Percentiles rank a stretch among this genome's conserved stretches.
Evolutionary conservation across 2,329 filamentous ascomycete genomes (phyloP).

Genomic region (Zelopaecilomyces penicillatus): DNA sequence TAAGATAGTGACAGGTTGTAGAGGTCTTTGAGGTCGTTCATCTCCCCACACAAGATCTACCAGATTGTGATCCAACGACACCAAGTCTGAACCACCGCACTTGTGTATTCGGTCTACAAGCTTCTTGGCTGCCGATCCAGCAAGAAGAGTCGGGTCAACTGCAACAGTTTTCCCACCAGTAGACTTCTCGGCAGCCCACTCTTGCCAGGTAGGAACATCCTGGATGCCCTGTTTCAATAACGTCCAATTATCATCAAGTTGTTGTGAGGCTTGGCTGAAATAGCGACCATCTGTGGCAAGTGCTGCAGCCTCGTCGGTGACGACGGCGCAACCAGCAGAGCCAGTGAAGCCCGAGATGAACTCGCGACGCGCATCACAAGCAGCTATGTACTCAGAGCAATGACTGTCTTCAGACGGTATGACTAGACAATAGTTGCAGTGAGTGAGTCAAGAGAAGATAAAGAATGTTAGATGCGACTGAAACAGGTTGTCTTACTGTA

Average conservation of each 20-base stretch:
- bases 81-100: conserved; percentile 68
- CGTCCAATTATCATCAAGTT: conserved; percentile 86
- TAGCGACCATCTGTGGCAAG: conserved; percentile 94
- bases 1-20: conserved; percentile 66
- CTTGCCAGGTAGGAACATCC: conserved; percentile 94
- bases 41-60: conserved; percentile 85
- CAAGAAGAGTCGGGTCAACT: conserved; percentile 82
- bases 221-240: conserved; percentile 88
- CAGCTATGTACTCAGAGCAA: conserved; percentile 94
- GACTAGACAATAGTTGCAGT: conserved; percentile 44
- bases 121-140: conserved; percentile 55
- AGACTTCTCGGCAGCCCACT: conserved; percentile 86
- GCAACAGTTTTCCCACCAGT: conserved; percentile 79
- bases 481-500: conserved; percentile 65
- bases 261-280: conserved; percentile 90
- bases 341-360: conserved; percentile 93
- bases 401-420: conserved; percentile 96
- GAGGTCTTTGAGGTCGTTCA: conserved; percentile 64
- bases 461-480: not conserved
- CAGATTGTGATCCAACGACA: conserved; percentile 71
- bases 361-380: conserved; percentile 84
- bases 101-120: conserved; percentile 81
- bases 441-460: conserved; percentile 11
- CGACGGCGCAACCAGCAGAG: conserved; percentile 85
- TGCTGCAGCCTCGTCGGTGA: conserved; percentile 78